phyloP scores from a whole-genome alignment of 208 protist species.

The Wallacemonas sp. region DNA sequence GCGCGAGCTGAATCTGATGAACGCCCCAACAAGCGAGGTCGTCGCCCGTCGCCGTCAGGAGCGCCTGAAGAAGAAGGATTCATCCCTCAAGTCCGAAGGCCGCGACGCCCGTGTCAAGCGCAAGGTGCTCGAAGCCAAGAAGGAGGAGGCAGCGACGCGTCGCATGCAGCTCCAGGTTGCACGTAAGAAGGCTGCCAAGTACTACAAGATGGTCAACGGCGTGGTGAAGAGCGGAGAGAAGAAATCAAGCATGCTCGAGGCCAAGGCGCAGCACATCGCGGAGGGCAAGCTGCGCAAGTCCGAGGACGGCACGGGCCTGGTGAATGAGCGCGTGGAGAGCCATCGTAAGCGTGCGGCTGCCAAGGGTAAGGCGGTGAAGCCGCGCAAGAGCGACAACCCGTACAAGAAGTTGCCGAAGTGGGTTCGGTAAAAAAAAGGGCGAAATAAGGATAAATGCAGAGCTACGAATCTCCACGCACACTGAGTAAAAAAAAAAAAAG shows the following conservation, averaged over 20 bases:
- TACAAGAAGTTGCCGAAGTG: constrained; percentile 90
- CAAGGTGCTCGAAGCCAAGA: constrained; percentile 68
- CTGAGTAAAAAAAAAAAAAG: no score
- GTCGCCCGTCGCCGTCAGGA: constrained; percentile 73
- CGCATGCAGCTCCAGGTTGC: constrained; percentile 91
- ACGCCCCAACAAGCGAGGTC: constrained; percentile 81
- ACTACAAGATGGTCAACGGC: constrained; percentile 91
- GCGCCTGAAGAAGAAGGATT: constrained; percentile 47
- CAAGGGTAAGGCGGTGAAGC: constrained; percentile 49
- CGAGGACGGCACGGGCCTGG: constrained; percentile 57
- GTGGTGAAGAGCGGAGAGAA: constrained; percentile 61
- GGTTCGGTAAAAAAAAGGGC: constrained; percentile 56
- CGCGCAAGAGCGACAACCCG: constrained; percentile 72
- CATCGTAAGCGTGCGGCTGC: constrained; percentile 42
- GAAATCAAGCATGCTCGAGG: constrained; percentile 59
- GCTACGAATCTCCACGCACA: no score
- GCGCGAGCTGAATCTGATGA: constrained; percentile 88
- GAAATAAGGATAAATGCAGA: no score
- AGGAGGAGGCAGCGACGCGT: constrained; percentile 72
- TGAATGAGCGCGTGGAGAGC: constrained; percentile 61
- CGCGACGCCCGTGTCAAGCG: constrained; percentile 57
- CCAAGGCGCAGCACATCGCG: constrained; percentile 78
- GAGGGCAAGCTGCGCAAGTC: constrained; percentile 59
- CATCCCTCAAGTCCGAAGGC: constrained; percentile 34
- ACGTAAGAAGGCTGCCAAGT: constrained; percentile 86